Base-by-base conservation (phyloP, 306 rosid species). In the Boehmeria nivea region DNA sequence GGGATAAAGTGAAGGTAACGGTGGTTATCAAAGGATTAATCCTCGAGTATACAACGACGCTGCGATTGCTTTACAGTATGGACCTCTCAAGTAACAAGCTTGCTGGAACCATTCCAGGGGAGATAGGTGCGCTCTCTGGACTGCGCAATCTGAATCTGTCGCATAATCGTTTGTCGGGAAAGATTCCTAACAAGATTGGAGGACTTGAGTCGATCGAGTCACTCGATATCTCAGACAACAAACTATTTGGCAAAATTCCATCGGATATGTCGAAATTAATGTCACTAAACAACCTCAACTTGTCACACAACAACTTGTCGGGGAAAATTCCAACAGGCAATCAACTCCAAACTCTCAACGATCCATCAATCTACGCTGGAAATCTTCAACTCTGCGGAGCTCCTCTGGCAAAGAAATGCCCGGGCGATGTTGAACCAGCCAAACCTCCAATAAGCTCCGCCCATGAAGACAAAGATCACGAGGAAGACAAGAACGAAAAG, bases 131-230 rank as follows among this genome's bases (percentile, higher is more conserved):
- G 2, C 36, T 68, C 16, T 10, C 28, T 19, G 39, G n/a, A 0
- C 33, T 59, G 18, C 15, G 6, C 3, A 17, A 26, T 13, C 36
- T 68, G 53, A 67, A 67, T n/a, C 59, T 67, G 60, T 59, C 72
- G 0, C 21, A 12, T 14, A 51, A 51, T 26, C 56, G 11, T 6
- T 26, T 51, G 11, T 23, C 37, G 2, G 36, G 56, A 9, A 27
- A 13, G 4, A 51, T 51, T 8, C 61, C 70, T 0, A 10, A 6
- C 2, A 34, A 14, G 12, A 65, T 65, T 13, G 62, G 70, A 20
- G 20, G 27, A 2, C 34, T 65, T n/a, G 4, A 26, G 34, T 51
- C 54, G 17, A 13, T 67, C 14, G 53, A 67, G 24, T 48, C 65
- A 1, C 65, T 52, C 9, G 61, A 53, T 19, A 34, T 65, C 19